Conservation (phyloP, 148 eudicot species). For the Silene latifolia region DNA sequence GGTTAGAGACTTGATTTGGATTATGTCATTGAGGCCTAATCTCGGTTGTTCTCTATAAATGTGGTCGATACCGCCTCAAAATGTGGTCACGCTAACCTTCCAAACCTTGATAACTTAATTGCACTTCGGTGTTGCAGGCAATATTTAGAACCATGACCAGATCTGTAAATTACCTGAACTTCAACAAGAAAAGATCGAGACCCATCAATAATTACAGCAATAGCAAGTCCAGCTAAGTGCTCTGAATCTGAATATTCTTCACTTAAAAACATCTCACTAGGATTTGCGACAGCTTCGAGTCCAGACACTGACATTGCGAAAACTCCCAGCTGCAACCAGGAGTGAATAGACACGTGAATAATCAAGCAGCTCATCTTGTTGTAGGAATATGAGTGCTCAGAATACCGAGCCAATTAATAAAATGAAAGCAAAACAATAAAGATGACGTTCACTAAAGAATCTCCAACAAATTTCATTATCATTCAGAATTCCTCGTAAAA, state of each 20-base stretch:
- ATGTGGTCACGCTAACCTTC: not conserved
- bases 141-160: not conserved
- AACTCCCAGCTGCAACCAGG: constrained; percentile 72
- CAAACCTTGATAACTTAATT: not conserved
- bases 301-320: constrained; percentile 84
- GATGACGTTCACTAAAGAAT: not conserved
- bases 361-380: not conserved
- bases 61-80: not conserved
- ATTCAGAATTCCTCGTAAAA: not conserved
- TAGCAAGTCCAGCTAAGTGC: constrained; percentile 79
- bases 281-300: constrained; percentile 69
- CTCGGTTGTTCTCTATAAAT: not conserved
- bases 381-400: not conserved
- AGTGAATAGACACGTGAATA: constrained; percentile 8
- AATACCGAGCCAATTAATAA: not conserved
- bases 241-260: constrained; percentile 78
- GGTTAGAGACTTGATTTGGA: not conserved
- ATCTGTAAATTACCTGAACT: constrained; percentile 61
- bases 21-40: not conserved
- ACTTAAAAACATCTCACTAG: constrained; percentile 79
- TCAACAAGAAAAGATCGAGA: constrained; percentile 88
- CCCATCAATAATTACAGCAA: constrained; percentile 80
- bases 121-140: not conserved
- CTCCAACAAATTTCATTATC: not conserved
- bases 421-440: constrained; percentile 1